Base-by-base conservation (phyloP, 148 eudicot species). In the Cornus kousa region DNA sequence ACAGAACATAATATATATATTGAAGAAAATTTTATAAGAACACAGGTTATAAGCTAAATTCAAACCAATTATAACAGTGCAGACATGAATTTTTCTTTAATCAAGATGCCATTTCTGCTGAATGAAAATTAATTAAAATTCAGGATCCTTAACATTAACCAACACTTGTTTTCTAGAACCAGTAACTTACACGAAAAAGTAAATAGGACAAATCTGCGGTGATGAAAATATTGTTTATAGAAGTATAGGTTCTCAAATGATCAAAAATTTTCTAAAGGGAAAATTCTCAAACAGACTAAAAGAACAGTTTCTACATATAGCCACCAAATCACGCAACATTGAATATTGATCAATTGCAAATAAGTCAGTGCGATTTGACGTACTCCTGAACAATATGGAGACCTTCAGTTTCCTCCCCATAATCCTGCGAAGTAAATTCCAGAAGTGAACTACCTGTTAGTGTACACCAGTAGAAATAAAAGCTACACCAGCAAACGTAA, bases 331-430 rank as follows among this genome's bases (percentile, higher is more conserved):
- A 12, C 5, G 59, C 59, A 12, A 2, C 5, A 53, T 17, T 53
- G 16, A 12, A 53, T 14, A 12, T 53, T 46, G 32, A 71, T 22
- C 32, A 55, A 9, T 2, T 9, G 74, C 68, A 32, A 37, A 37
- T 22, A 33, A 23, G 70, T 86, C 80, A 89, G 76, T 88, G 87
- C 75, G 90, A 75, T 80, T 89, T 89, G 77, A 89, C 82, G 71
- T 90, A 83, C 79, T 86, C 89, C 80, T 88, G 90, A 35, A 88
- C 91, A 70, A 88, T 83, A 48, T 88, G 84, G 24, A 90, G 92
- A 53, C 92, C 92, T 76, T 90, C 92, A 2, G 84, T 80, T 72
- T 90, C 92, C 82, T 90, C 92, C 5, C 92, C 92, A 72, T 75
- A 90, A 80, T 90, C 92, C 92, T 89, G 79, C 39, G 67, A 11